Conservation (phyloP, 2,329 filamentous ascomycete species). For the Intubia oerlemansii region DNA sequence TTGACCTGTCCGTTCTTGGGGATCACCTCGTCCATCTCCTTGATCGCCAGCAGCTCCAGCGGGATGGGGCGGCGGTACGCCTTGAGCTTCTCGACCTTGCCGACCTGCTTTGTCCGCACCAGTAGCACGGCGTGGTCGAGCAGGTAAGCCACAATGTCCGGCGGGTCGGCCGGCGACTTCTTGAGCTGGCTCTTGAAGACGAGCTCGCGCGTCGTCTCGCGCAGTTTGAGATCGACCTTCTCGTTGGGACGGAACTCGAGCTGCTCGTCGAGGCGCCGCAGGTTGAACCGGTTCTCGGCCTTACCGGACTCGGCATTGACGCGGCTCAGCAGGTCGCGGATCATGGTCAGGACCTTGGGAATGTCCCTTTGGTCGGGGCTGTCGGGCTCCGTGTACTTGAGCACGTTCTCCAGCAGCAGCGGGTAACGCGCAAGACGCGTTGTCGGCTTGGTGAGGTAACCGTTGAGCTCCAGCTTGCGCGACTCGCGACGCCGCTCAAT, state of each 20-base stretch:
- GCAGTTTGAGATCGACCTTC: slow-evolving; percentile 81
- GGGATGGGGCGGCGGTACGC: slow-evolving; percentile 89
- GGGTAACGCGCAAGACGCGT: slow-evolving; percentile 89
- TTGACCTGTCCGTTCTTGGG: slow-evolving; percentile 63
- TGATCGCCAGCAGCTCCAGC: slow-evolving; percentile 76
- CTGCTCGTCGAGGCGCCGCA: slow-evolving; percentile 78
- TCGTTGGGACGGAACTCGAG: slow-evolving; percentile 81
- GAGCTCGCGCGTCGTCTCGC: slow-evolving; percentile 78
- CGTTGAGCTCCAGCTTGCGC: slow-evolving; percentile 87
- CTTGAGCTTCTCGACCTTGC: slow-evolving; percentile 85
- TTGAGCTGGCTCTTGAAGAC: slow-evolving; percentile 90
- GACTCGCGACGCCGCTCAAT: slow-evolving; percentile 93
- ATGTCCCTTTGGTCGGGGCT: slow-evolving; percentile 84
- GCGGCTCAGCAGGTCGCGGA: slow-evolving; percentile 66
- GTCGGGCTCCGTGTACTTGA: slow-evolving; percentile 77
- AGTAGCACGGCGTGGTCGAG: slow-evolving; percentile 92
- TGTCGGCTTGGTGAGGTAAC: slow-evolving; percentile 93
- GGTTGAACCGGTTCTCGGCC: slow-evolving; percentile 91
- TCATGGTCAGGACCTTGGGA: slow-evolving; percentile 68
- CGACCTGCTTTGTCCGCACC: slow-evolving; percentile 75
- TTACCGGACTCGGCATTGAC: slow-evolving; percentile 94
- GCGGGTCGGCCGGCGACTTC: slow-evolving; percentile 70
- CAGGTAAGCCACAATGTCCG: slow-evolving; percentile 83
- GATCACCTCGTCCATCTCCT: slow-evolving; percentile 92
- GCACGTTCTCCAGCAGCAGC: slow-evolving; percentile 69